These are phyloP conservation scores for Leccinum subtestaceum DNA, from an alignment of 768 basidiomycete species.

Conservation along the genomic window DNA sequence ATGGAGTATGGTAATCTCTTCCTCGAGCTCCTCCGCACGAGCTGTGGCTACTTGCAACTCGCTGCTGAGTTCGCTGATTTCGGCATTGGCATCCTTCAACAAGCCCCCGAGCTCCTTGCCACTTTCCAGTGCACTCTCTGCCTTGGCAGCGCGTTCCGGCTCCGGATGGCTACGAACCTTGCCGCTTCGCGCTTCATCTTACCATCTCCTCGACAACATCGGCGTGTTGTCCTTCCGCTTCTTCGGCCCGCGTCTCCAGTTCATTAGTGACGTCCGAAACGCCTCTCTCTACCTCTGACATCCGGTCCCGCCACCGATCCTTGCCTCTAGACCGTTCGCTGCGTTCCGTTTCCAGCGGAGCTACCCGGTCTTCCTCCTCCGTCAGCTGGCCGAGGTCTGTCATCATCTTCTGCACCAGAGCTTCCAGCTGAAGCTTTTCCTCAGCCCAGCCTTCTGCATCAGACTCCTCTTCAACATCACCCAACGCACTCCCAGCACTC, in stretches of 20 bases:
- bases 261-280: slow-evolving; percentile 66
- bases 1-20: slow-evolving; percentile 53
- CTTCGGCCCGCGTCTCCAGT: slow-evolving; percentile 53
- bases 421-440: slow-evolving; percentile 58
- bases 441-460: slow-evolving; percentile 67
- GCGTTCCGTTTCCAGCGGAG: slow-evolving; percentile 48
- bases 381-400: slow-evolving; percentile 39
- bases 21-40: slow-evolving; percentile 61
- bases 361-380: slow-evolving; percentile 44
- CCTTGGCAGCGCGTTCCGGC: slow-evolving; percentile 38
- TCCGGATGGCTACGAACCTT: slow-evolving; percentile 31
- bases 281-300: slow-evolving; percentile 68
- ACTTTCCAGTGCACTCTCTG: slow-evolving; percentile 59
- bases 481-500: slow-evolving; percentile 53
- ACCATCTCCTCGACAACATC: slow-evolving; percentile 40
- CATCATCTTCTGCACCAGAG: slow-evolving; percentile 39
- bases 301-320: slow-evolving; percentile 66
- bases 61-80: slow-evolving; percentile 49
- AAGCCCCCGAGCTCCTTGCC: slow-evolving; percentile 69
- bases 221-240: slow-evolving; percentile 47
- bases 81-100: slow-evolving; percentile 62
- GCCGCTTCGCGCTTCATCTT: slow-evolving; percentile 42
- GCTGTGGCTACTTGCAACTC: slow-evolving; percentile 54
- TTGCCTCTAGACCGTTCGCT: slow-evolving; percentile 62
- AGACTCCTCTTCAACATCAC: slow-evolving; percentile 62